Percentiles rank a stretch among this genome's conserved stretches.
Conservation (phyloP, 2,329 filamentous ascomycete genomes). For the Nothomitra cinnamomea region DNA sequence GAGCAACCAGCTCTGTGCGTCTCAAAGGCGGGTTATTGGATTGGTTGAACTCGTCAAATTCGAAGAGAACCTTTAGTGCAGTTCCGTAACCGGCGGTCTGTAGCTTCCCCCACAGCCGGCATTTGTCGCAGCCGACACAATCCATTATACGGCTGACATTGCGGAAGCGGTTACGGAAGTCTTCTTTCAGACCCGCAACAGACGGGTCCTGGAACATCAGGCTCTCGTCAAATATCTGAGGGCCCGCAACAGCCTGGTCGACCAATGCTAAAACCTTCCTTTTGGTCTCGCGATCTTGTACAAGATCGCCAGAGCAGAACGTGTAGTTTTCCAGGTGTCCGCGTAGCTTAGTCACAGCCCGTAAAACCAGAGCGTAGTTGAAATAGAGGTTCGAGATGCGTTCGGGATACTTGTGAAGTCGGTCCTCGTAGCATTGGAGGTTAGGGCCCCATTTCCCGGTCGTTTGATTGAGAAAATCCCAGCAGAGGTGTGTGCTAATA, state of each 20-base stretch:
- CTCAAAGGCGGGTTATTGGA: conserved; percentile 54
- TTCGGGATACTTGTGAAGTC: conserved; percentile 74
- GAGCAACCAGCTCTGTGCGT: conserved; percentile 79
- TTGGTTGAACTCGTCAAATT: conserved; percentile 56
- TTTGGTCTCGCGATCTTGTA: conserved; percentile 64
- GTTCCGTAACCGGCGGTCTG: conserved; percentile 92
- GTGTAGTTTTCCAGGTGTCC: conserved; percentile 70
- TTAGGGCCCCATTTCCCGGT: conserved; percentile 91
- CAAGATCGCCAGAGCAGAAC: conserved; percentile 75
- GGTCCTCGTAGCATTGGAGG: conserved; percentile 67
- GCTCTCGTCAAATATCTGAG: conserved; percentile 81
- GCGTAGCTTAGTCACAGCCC: conserved; percentile 78
- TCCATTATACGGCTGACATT: conserved; percentile 97
- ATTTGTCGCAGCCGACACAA: conserved; percentile 97
- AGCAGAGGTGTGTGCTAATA: conserved; percentile 91
- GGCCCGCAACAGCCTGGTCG: conserved; percentile 44
- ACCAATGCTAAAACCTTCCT: conserved; percentile 66
- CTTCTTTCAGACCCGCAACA: conserved; percentile 68
- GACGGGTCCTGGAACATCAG: conserved; percentile 69
- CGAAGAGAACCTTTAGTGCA: conserved; percentile 88
- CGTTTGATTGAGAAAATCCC: conserved; percentile 88
- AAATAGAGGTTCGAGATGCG: conserved; percentile 96
- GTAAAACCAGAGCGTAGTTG: conserved; percentile 91
- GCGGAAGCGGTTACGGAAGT: conserved; percentile 92
- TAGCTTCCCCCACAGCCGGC: conserved; percentile 91